Evolutionary conservation across 2,329 filamentous ascomycete species (phyloP).

Genomic region (Aaosphaeria arxii): DNA sequence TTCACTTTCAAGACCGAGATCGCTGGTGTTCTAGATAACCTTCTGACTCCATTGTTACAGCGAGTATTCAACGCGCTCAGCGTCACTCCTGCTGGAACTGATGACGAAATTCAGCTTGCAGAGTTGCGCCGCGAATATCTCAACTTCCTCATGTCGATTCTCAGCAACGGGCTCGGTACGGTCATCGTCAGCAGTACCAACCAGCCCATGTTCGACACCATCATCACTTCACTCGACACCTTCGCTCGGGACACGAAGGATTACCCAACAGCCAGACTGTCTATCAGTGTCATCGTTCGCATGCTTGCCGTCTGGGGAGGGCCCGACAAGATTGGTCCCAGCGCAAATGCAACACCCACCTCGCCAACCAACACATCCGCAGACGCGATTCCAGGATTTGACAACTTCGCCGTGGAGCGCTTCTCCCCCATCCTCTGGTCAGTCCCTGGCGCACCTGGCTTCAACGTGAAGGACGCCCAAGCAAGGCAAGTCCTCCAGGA

Average conservation of each 20-base stretch:
- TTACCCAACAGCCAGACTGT: slow-evolving; percentile 66
- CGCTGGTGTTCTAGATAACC: slow-evolving; percentile 78
- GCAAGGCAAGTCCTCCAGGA: slow-evolving; percentile 84
- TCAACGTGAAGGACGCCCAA: slow-evolving; percentile 84
- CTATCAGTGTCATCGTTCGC: slow-evolving; percentile 75
- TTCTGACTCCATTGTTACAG: slow-evolving; percentile 85
- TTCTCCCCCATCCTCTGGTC: slow-evolving; percentile 92
- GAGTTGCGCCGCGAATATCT: slow-evolving; percentile 92
- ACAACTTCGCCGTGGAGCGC: slow-evolving; percentile 81
- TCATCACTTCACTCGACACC: slow-evolving; percentile 81
- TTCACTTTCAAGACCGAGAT: slow-evolving; percentile 96
- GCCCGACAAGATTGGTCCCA: slow-evolving; percentile 57
- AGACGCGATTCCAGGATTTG: slow-evolving; percentile 75
- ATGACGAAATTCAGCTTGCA: slow-evolving; percentile 91
- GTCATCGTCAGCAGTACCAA: slow-evolving; percentile 89
- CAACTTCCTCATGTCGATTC: slow-evolving; percentile 86
- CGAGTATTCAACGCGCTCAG: slow-evolving; percentile 83
- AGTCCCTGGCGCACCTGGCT: slow-evolving; percentile 72
- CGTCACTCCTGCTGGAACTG: slow-evolving; percentile 82
- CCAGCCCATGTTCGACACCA: slow-evolving; percentile 82
- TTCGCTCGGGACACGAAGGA: slow-evolving; percentile 76
- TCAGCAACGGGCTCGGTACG: slow-evolving; percentile 84
- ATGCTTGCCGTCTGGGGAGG: slow-evolving; percentile 92
- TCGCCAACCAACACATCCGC: slow-evolving; percentile 52
- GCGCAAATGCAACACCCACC: slow-evolving; percentile 28